Conservation (phyloP, 441 rosid genomes). For the Lepidium campestre region DNA sequence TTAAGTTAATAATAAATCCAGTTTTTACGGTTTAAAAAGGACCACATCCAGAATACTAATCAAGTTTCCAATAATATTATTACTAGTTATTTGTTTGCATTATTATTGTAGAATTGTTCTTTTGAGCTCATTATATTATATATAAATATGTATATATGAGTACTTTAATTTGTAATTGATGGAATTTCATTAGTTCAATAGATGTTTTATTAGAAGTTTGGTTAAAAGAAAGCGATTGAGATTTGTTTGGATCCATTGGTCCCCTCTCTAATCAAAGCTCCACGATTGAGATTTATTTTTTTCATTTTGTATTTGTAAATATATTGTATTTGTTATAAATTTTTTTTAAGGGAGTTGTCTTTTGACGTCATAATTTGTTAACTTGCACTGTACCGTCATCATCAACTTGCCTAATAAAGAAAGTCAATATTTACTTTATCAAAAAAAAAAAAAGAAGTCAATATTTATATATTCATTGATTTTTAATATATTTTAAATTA, state of each 20-base stretch:
- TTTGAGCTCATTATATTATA: neutral
- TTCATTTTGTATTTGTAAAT: neutral
- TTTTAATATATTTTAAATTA: neutral
- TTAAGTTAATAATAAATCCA: neutral
- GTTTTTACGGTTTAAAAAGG: neutral
- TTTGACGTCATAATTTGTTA: constrained; percentile 22
- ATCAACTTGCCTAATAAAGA: constrained; percentile 31
- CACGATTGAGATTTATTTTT: constrained; percentile 5
- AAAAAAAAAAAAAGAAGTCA: too few relatives aligned
- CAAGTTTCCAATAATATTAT: neutral
- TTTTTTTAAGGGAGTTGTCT: neutral
- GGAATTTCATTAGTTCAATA: neutral
- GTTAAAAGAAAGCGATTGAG: constrained; percentile 20
- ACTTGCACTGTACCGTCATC: neutral
- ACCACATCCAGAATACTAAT: neutral
- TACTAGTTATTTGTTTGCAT: neutral
- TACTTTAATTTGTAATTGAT: neutral
- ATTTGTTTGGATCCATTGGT: constrained; percentile 25
- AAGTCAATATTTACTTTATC: constrained; percentile 8
- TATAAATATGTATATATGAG: neutral
- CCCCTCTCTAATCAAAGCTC: constrained; percentile 17
- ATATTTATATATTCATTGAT: too few relatives aligned
- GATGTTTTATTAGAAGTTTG: neutral
- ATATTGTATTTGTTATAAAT: neutral
- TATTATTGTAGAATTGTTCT: neutral